phyloP scores from a whole-genome alignment of 73 alveolate genomes.

The Symbiodinium pilosum region DNA sequence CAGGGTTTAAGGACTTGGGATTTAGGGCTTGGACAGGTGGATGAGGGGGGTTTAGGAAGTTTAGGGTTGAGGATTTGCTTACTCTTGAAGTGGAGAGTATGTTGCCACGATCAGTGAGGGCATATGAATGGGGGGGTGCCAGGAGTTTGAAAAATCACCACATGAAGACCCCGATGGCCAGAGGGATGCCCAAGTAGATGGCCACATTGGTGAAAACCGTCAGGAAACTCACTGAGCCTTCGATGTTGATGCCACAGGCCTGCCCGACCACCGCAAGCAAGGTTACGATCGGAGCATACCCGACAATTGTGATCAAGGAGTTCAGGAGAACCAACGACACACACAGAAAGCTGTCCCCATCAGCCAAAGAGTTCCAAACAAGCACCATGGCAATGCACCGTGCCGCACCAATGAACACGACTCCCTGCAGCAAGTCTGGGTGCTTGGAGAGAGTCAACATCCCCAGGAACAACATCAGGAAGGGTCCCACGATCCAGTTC shows the following conservation, averaged over 20 bases:
- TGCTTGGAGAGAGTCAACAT: neutral
- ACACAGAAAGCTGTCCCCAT: constrained; percentile 47
- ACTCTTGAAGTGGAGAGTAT: too few relatives aligned
- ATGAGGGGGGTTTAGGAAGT: too few relatives aligned
- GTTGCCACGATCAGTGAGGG: neutral
- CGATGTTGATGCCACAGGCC: neutral
- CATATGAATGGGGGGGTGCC: neutral
- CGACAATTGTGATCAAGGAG: constrained; percentile 21
- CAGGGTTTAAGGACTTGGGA: too few relatives aligned
- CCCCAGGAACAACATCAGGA: constrained; percentile 38
- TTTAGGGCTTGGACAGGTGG: neutral
- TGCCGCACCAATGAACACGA: constrained; percentile 54
- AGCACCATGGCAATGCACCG: constrained; percentile 67
- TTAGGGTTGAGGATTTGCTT: too few relatives aligned
- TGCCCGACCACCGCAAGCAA: constrained; percentile 31
- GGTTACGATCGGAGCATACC: constrained; percentile 53
- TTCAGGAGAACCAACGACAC: constrained; percentile 58
- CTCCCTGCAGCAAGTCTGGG: constrained; percentile 55
- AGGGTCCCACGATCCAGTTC: constrained; percentile 63
- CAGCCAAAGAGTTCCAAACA: constrained; percentile 51
- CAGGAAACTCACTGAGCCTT: constrained; percentile 41
- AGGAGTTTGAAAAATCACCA: neutral
- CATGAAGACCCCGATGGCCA: constrained; percentile 46
- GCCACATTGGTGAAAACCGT: constrained; percentile 24
- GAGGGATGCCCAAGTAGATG: constrained; percentile 46